Conservation (phyloP, 495 filamentous ascomycete species). For the Talaromyces thailandensis region DNA sequence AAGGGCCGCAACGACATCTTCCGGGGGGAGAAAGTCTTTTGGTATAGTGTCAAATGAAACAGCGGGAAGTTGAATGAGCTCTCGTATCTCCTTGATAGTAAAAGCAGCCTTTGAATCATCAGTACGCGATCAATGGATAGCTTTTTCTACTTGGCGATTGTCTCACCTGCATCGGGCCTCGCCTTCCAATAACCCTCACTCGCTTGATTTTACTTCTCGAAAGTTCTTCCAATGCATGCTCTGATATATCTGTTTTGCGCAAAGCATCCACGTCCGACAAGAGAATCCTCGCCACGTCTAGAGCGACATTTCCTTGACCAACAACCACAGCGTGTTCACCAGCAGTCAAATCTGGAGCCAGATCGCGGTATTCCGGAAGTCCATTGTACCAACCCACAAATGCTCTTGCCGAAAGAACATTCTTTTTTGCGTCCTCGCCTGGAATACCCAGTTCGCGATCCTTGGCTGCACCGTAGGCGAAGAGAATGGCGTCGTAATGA, state of each 20-base stretch:
- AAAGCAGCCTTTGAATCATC: conserved; percentile 58
- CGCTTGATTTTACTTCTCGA: conserved; percentile 64
- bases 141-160: not conserved
- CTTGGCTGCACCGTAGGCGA: conserved; percentile 84
- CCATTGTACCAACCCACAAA: conserved; percentile 99
- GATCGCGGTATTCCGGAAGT: conserved; percentile 67
- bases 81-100: conserved; percentile 87
- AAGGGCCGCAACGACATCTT: conserved; percentile 47
- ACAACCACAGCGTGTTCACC: conserved; percentile 84
- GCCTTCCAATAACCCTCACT: conserved; percentile 75
- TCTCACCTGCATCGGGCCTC: conserved; percentile 75
- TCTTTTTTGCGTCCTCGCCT: conserved; percentile 61
- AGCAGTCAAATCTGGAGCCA: conserved; percentile 66
- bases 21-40: conserved; percentile 49
- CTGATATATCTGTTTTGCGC: conserved; percentile 77
- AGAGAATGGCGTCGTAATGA: conserved; percentile 87
- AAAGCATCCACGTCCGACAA: conserved; percentile 63
- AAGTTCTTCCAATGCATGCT: conserved; percentile 67
- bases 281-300: conserved; percentile 87
- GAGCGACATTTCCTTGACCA: conserved; percentile 90
- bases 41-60: conserved; percentile 67
- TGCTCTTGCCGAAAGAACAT: conserved; percentile 80
- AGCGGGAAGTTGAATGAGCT: conserved; percentile 67
- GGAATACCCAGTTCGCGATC: conserved; percentile 72
- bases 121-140: conserved; percentile 9